These are phyloP conservation scores for Yamadazyma jaroonii DNA, from an alignment of 1,139 yeast genomes.

Conservation along the genomic window DNA sequence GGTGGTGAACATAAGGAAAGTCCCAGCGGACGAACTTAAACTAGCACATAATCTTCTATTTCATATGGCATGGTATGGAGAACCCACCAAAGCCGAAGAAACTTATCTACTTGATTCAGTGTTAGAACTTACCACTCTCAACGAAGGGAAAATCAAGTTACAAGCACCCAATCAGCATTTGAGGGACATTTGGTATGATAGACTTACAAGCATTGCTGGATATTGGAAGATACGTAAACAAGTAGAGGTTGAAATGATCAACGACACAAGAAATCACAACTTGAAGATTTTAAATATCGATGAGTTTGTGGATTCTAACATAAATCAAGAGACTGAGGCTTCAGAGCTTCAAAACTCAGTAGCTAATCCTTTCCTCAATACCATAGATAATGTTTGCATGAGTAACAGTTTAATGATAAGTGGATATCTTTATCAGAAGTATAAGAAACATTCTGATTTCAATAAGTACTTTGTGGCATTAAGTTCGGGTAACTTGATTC, in stretches of 20 bases:
- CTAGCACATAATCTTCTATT: constrained; percentile 36
- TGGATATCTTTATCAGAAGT: constrained; percentile 68
- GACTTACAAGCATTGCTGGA: constrained; percentile 39
- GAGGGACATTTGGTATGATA: constrained; percentile 65
- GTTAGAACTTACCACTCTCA: constrained; percentile 51
- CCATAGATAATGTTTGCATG: constrained; percentile 57
- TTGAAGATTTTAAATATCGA: constrained; percentile 45
- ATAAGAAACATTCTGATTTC: constrained; percentile 67
- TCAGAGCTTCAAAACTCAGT: constrained; percentile 56
- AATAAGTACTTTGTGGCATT: constrained; percentile 58
- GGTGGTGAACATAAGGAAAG: constrained; percentile 35
- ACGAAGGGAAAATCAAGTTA: constrained; percentile 48
- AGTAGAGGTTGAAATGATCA: constrained; percentile 39
- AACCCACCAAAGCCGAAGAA: constrained; percentile 21
- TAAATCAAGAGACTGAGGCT: constrained; percentile 45
- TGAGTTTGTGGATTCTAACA: constrained; percentile 58
- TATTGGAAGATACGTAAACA: constrained; percentile 60
- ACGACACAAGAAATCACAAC: constrained; percentile 45
- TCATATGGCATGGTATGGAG: constrained; percentile 44
- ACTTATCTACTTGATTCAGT: constrained; percentile 38
- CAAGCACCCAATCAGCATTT: constrained; percentile 52
- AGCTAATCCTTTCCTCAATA: constrained; percentile 53
- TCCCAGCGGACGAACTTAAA: constrained; percentile 25
- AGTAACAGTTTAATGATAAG: constrained; percentile 56
- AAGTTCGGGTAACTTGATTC: constrained; percentile 64